Conservation (phyloP, 208 protist genomes). For the Leishmania lainsoni region DNA sequence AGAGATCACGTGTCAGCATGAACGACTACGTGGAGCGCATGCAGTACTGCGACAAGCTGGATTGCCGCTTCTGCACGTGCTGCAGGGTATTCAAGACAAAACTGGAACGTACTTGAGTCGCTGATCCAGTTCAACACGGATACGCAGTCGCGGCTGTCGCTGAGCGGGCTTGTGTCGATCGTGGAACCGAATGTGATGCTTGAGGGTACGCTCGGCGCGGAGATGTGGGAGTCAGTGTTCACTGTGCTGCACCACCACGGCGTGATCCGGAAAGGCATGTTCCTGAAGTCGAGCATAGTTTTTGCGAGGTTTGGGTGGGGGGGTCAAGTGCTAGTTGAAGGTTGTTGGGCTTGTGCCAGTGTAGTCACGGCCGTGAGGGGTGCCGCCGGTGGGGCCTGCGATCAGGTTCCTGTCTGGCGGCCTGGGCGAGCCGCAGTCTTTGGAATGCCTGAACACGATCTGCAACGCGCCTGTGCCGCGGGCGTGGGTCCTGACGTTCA, state of each 20-base stretch:
- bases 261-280: constrained; percentile 93
- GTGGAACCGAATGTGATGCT: constrained; percentile 98
- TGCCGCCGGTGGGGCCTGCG: constrained; percentile 95
- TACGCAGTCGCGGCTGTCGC: constrained; percentile 94
- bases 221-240: constrained; percentile 75
- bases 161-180: constrained; percentile 96
- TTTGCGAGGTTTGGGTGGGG: constrained; percentile 84
- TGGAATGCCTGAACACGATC: constrained; percentile 96
- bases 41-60: constrained; percentile 93
- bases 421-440: constrained; percentile 95
- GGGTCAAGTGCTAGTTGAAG: constrained; percentile 64
- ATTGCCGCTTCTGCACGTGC: constrained; percentile 98
- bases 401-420: constrained; percentile 97
- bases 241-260: constrained; percentile 92
- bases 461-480: constrained; percentile 65
- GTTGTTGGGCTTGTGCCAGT: constrained; percentile 92
- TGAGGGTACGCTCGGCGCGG: constrained; percentile 95
- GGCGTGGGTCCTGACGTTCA: constrained; percentile 95
- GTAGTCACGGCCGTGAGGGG: constrained; percentile 84
- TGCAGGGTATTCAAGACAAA: constrained; percentile 93
- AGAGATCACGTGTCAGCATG: constrained; percentile 94
- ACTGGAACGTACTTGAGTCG: constrained; percentile 86
- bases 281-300: constrained; percentile 99
- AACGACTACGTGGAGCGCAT: constrained; percentile 92
- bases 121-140: constrained; percentile 93